Evolutionary conservation across 495 filamentous ascomycete genomes (phyloP).

Genomic region (Hypoxylon trugodes): DNA sequence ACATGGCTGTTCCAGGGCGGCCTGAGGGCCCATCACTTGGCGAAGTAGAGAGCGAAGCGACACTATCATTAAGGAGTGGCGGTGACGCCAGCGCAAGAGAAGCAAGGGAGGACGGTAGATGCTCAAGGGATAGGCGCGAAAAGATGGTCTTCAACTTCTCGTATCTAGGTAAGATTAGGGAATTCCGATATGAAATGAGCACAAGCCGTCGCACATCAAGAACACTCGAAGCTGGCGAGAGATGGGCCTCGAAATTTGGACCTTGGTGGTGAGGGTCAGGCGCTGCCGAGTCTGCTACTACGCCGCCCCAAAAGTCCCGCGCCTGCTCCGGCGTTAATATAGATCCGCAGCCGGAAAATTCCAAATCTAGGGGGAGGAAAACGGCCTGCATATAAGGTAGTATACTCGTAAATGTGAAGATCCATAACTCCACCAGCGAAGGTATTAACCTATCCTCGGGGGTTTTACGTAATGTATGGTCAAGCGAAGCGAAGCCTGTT

Average conservation of each 20-base stretch:
- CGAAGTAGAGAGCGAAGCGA: conserved; percentile 52
- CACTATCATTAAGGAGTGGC: conserved; percentile 50
- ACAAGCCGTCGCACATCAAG: conserved; percentile 91
- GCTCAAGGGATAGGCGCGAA: conserved; percentile 86
- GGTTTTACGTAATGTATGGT: conserved; percentile 77
- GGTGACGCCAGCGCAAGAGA: conserved; percentile 54
- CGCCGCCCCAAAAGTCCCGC: conserved; percentile 84
- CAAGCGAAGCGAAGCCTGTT: conserved; percentile 85
- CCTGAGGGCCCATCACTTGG: conserved; percentile 35
- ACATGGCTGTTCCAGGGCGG: conserved; percentile 74
- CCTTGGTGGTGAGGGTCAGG: conserved; percentile 25
- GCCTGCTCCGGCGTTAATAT: conserved; percentile 80
- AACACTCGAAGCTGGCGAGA: conserved; percentile 51
- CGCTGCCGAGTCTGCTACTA: conserved; percentile 45
- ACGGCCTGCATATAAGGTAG: conserved; percentile 96
- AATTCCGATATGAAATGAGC: conserved; percentile 88
- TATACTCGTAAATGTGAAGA: conserved; percentile 86
- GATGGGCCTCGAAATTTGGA: conserved; percentile 38
- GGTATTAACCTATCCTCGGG: conserved; percentile 86
- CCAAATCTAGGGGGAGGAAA: conserved; percentile 91
- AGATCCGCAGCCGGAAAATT: conserved; percentile 85
- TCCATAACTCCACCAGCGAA: conserved; percentile 91
- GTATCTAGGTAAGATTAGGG: conserved; percentile 83
- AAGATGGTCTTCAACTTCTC: conserved; percentile 89
- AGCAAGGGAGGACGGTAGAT: conserved; percentile 70